Base-by-base conservation (phyloP, 768 basidiomycete genomes). In the Leccinum variicolor region DNA sequence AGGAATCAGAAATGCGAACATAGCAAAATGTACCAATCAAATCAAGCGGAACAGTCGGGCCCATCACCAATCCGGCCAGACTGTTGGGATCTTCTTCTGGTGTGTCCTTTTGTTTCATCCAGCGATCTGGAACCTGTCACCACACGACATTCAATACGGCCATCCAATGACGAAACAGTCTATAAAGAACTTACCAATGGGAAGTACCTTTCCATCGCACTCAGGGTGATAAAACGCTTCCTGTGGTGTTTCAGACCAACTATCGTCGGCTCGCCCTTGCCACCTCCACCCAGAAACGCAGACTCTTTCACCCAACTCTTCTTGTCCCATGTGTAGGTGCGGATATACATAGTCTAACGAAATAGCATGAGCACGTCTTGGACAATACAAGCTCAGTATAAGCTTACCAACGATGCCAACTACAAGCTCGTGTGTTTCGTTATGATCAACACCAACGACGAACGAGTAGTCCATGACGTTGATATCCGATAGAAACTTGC, bases 401-500 rank as follows among this genome's bases (percentile, higher is more conserved):
- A 36, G 78, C 94, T 67, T 74, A 90, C 96, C 96, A 54, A 99
- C 94, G 39, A 99, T 98, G 21, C 97, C 97, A 46, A 96, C 83
- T 11, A 97, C 92, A n/a, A 98, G 78, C 69, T 99, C 94, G 54
- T 92, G 88, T 58, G 84, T 89, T 56, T 81, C 78, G 64, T 85
- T 84, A 71, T n/a, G n/a, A n/a, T 98, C 97, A n/a, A 98, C 90
- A 6, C 95, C 97, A 50, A 94, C 94, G 25, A 98, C 89, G 28
- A 99, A 74, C 3, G 94, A 97, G 71, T 99, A 99, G 73, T 99
- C 97, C 90, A 94, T 95, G 52, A 98, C 92, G 68, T 97, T 95
- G 55, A 95, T 86, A 61, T 94, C 91, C 14, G 90, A 89, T 50
- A 99, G 74, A 74, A 98, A 99, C 62, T 90, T 93, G 75, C 90